These are phyloP conservation scores for Sclerotinia borealis DNA, from an alignment of 2,329 filamentous ascomycete species.

Conservation along the genomic window DNA sequence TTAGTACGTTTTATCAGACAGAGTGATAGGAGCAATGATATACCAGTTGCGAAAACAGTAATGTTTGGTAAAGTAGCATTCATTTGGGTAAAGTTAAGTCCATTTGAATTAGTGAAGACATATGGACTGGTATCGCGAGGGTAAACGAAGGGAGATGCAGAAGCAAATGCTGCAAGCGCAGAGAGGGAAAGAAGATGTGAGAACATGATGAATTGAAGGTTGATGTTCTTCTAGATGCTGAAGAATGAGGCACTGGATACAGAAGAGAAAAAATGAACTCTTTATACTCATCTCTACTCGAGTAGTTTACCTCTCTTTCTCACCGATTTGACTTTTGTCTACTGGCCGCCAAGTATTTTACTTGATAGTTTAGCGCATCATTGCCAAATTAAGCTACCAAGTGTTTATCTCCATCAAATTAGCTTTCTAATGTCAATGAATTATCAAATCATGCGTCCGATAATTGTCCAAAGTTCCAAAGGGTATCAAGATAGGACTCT, in stretches of 20 bases:
- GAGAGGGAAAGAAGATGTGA: conserved; percentile 5
- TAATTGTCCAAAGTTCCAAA: background rate
- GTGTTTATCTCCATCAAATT: background rate
- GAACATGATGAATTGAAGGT: background rate
- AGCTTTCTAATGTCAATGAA: background rate
- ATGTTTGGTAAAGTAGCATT: conserved; percentile 23
- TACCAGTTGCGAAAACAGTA: conserved; percentile 27
- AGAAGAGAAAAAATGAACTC: background rate
- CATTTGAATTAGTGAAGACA: conserved; percentile 25
- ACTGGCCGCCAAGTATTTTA: background rate
- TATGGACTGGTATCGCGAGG: conserved; percentile 17
- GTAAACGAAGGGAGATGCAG: conserved; percentile 20
- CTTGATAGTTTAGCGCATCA: background rate
- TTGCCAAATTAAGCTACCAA: background rate
- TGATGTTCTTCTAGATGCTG: background rate
- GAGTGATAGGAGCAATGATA: background rate
- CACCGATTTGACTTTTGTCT: background rate
- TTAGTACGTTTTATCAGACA: background rate
- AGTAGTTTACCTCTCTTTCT: background rate
- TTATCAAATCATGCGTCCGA: background rate
- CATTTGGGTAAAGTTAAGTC: conserved; percentile 27
- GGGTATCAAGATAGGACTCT: background rate
- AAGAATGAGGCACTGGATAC: background rate
- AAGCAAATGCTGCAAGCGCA: conserved; percentile 11
- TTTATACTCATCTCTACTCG: conserved; percentile 7